Base-by-base conservation (phyloP, 495 filamentous ascomycete genomes). In the Hypoxylon subgilvum region DNA sequence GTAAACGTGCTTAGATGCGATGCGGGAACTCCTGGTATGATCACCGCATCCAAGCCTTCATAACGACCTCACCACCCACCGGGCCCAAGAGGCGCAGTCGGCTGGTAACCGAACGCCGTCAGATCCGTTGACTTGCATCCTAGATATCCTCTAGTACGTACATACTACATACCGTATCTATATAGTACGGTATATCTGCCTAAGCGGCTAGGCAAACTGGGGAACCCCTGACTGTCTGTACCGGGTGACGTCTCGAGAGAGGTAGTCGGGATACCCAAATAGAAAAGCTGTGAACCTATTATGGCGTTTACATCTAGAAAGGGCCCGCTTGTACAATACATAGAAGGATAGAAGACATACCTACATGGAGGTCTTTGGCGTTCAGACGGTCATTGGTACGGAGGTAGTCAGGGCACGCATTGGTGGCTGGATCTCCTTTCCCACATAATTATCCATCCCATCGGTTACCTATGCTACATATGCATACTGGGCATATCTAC, bases 361-460 rank as follows among this genome's bases (percentile, higher is more conserved):
- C 36, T 18, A 40, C 13, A 21, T 21, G 27, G 27, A 5, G 27
- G 27, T 30, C 27, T 42, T 10, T 19, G n/a, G n/a, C n/a, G n/a
- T n/a, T n/a, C n/a, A n/a, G n/a, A n/a, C n/a, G n/a, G n/a, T n/a
- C n/a, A n/a, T n/a, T n/a, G n/a, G n/a, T n/a, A n/a, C n/a, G n/a
- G n/a, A n/a, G n/a, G n/a, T n/a, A n/a, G n/a, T n/a, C n/a, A n/a
- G n/a, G n/a, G n/a, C n/a, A n/a, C 31, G 36, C 25, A 41, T 34
- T 16, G 25, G 16, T 25, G 22, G 28, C 36, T 32, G 27, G 41
- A 9, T 52, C 12, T 54, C 21, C 28, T 27, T 30, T 45, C 51
- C 52, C 60, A 63, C 47, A 43, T 58, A 49, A 58, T 63, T 58
- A 63, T 63, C 60, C 60, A 63, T 63, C 53, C 53, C 60, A 63